Percentiles rank a stretch among this genome's conserved stretches.
These are phyloP conservation scores for Coemansia asiatica DNA, from an alignment of 192 early-diverging fungal species.

Conservation along the genomic window DNA sequence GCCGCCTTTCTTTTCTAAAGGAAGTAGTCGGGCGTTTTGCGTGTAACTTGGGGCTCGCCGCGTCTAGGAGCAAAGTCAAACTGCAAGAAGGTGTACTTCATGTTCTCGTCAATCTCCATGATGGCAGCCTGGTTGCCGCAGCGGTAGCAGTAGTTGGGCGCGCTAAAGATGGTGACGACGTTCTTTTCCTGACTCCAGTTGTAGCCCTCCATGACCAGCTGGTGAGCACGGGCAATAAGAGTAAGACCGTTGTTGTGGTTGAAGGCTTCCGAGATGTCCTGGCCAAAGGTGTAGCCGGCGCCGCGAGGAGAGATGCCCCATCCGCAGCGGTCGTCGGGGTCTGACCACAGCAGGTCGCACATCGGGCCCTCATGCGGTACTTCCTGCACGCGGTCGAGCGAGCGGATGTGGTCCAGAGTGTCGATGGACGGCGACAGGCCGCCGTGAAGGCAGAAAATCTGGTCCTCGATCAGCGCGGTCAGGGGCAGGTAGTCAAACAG, in stretches of 20 bases:
- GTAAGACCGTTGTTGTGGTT: constrained; percentile 96
- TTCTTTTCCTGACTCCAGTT: constrained; percentile 99
- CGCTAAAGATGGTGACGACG: constrained; percentile 98
- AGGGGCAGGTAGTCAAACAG: constrained; percentile 97
- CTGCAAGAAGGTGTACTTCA: constrained; percentile 99
- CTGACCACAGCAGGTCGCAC: constrained; percentile 87
- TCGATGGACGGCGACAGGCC: constrained; percentile 93
- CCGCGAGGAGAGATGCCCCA: constrained; percentile 88
- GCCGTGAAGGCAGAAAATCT: constrained; percentile 98
- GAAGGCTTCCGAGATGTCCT: constrained; percentile 83
- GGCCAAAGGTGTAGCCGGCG: constrained; percentile 86
- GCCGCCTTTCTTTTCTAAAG: constrained; percentile 61
- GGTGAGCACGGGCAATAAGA: constrained; percentile 95
- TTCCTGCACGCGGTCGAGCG: constrained; percentile 92
- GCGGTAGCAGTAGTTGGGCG: constrained; percentile 99
- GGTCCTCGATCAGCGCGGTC: constrained; percentile 94
- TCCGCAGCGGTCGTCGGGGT: constrained; percentile 80
- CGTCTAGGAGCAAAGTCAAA: constrained; percentile 97
- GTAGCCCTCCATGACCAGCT: constrained; percentile 95
- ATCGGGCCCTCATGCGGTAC: constrained; percentile 86
- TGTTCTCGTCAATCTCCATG: constrained; percentile 99
- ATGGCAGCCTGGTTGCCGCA: constrained; percentile 99
- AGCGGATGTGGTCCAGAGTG: constrained; percentile 95
- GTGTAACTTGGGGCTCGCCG: constrained; percentile 97
- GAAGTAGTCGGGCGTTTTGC: constrained; percentile 98